Conservation (phyloP, 2,329 filamentous ascomycete genomes). For the Trichoderma oligosporum region DNA sequence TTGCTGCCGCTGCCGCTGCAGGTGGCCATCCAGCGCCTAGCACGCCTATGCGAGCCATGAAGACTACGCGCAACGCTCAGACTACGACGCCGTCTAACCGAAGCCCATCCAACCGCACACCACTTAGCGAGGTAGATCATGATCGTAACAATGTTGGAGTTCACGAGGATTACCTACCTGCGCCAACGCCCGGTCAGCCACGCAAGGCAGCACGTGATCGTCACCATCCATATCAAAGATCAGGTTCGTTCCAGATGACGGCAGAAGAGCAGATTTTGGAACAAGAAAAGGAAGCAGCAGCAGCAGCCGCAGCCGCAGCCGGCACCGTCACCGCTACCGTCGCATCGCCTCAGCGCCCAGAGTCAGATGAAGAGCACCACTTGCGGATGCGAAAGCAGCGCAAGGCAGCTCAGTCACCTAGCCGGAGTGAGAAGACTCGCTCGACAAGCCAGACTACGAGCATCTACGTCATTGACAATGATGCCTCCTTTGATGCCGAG, state of each 20-base stretch:
- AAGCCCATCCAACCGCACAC: conserved; percentile 69
- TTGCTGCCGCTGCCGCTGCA: conserved; percentile 42
- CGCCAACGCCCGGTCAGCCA: conserved; percentile 91
- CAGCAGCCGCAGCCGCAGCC: conserved; percentile 58
- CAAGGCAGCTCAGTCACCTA: conserved; percentile 62
- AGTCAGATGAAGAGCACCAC: conserved; percentile 80
- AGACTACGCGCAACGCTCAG: conserved; percentile 59
- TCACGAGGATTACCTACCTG: conserved; percentile 89
- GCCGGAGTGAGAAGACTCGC: conserved; percentile 57
- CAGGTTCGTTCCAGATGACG: conserved; percentile 43
- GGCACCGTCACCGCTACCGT: conserved; percentile 30
- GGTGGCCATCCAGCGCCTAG: conserved; percentile 44
- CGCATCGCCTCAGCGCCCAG: conserved; percentile 48
- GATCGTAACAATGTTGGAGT: conserved; percentile 65
- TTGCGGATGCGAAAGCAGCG: conserved; percentile 67
- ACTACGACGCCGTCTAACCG: conserved; percentile 82
- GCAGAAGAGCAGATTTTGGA: conserved; percentile 50
- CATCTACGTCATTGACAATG: conserved; percentile 61
- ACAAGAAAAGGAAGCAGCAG: conserved; percentile 48
- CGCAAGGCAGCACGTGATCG: conserved; percentile 82
- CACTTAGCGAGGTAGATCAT: conserved; percentile 89
- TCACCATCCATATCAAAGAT: conserved; percentile 68
- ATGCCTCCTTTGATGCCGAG: conserved; percentile 66
- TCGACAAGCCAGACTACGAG: conserved; percentile 74
- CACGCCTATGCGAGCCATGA: conserved; percentile 60